Evolutionary conservation across 2,329 filamentous ascomycete genomes (phyloP), one percentile per base, ranked within the genome.

Genomic region (Penicillium sp.): DNA sequence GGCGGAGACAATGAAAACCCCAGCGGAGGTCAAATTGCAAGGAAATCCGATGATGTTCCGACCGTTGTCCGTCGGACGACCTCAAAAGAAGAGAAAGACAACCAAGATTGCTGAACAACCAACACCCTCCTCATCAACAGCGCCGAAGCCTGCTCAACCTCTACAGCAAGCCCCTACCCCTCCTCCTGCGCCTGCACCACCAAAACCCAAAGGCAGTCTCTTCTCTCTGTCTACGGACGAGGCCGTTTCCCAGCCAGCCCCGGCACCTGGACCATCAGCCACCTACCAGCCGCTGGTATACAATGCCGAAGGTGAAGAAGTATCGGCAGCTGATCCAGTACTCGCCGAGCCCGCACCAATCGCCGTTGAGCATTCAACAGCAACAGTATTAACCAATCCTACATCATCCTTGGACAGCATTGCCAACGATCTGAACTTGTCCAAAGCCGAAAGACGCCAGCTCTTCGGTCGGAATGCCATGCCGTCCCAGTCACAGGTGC

Each of bases 11-110:
- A 57, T 57, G 53, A 61, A 67, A n/a, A 61, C 65, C 33, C 61
- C 60, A 6, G 71, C 71, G n/a, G 69, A 75, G 38, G 64, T 71
- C 23, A 82, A 82, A 42, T 81, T 85, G 67, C 85, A 86, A 67
- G 90, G 89, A 21, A 94, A 93, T 66, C 86, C 91, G 13, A 85
- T 93, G 74, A 90, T 91, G 85, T 97, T 97, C 75, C 89, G 88
- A 70, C 93, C 93, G 4, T 79, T 97, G 38, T 96, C 93, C 1
- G 92, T 97, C 15, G 85, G 87, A 17, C 83, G 90, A 60, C 91
- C 89, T 61, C 82, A 86, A 31, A 84, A 83, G 61, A 91, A 89
- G 77, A 91, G 88, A 77, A 87, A 83, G 68, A 78, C 55, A 17
- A 52, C 61, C 42, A 72, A 73, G 38, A 72, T 75, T 25, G 53